Evolutionary conservation across 768 basidiomycete species (phyloP).

Genomic region (Suillus decipiens): DNA sequence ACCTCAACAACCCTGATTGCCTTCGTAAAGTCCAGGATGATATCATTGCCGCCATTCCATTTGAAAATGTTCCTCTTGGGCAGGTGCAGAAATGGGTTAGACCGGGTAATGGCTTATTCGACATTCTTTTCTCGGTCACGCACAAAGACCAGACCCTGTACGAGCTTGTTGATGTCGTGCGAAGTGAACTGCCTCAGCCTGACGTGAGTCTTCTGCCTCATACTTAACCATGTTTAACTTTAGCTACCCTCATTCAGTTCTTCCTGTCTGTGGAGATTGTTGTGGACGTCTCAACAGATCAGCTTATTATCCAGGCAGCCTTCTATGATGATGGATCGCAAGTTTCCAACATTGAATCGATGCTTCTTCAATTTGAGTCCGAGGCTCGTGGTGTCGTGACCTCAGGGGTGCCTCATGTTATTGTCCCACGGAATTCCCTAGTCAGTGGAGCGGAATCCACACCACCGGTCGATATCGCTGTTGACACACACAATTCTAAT

Average conservation of each 20-base stretch:
- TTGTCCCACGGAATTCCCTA: background rate
- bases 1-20: slow-evolving; percentile 16
- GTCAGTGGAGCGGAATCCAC: background rate
- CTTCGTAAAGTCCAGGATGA: slow-evolving; percentile 27
- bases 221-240: background rate
- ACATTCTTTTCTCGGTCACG: slow-evolving; percentile 33
- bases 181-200: slow-evolving; percentile 33
- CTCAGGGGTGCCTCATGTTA: slow-evolving; percentile 11
- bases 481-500: slow-evolving; percentile 1
- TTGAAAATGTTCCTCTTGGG: slow-evolving; percentile 33
- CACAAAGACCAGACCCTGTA: slow-evolving; percentile 24
- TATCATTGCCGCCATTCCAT: slow-evolving; percentile 29
- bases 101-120: slow-evolving; percentile 26
- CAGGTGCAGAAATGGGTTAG: slow-evolving; percentile 33
- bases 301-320: slow-evolving; percentile 23
- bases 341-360: slow-evolving; percentile 16
- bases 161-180: slow-evolving; percentile 25
- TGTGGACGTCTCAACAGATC: slow-evolving; percentile 22
- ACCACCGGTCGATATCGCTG: background rate
- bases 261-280: slow-evolving; percentile 28
- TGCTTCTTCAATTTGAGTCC: slow-evolving; percentile 28
- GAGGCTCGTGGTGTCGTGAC: slow-evolving; percentile 22
- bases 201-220: slow-evolving; percentile 25
- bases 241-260: slow-evolving; percentile 18
- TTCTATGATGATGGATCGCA: slow-evolving; percentile 24